Evolutionary conservation across 2,329 filamentous ascomycete species (phyloP), one percentile per base, ranked within the genome.

Genomic region (Xylariaceae sp.): DNA sequence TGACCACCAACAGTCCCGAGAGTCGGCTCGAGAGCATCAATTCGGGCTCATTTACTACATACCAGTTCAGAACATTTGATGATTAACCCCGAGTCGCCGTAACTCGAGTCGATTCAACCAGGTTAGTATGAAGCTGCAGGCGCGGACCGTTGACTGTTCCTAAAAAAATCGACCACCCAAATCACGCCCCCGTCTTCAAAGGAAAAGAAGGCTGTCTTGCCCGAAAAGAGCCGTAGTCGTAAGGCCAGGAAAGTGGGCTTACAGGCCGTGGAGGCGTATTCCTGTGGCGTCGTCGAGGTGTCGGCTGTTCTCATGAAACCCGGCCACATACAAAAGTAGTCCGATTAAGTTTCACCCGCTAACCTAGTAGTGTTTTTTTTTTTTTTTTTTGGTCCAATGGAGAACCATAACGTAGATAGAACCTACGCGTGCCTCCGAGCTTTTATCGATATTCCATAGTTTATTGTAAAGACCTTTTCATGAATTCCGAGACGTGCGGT

Each of bases 371-470:
- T 16, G 52, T 59, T 58, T 46, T 50, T 40, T 62, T 32, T 54
- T 59, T 57, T 56, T 49, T 64, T 62, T 51, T 59, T 56, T 62
- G 61, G 59, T 49, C 67, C 66, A 69, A 69, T 69, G 46, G 51
- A 60, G 58, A 48, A 52, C 44, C 44, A 65, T 61, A 67, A 68
- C 65, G 67, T 68, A 65, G 62, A 59, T 58, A 50, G 50, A 54
- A 53, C 63, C 14, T 16, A 44, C 43, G 60, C 50, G 62, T 59
- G 59, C 56, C 60, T 37, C 32, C 23, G 23, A 26, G 23, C 23
- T 26, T 26, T 26, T 26, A 26, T 26, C 23, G 23, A 26, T 4
- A 26, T 26, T 37, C 14, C 32, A 12, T 4, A 37, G 32, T 10
- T 16, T 10, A 3, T 16, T 37, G 32, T 37, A 3, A 29, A 37